phyloP scores from a whole-genome alignment of 2,329 filamentous ascomycete genomes.

The Trichoderma breve region DNA sequence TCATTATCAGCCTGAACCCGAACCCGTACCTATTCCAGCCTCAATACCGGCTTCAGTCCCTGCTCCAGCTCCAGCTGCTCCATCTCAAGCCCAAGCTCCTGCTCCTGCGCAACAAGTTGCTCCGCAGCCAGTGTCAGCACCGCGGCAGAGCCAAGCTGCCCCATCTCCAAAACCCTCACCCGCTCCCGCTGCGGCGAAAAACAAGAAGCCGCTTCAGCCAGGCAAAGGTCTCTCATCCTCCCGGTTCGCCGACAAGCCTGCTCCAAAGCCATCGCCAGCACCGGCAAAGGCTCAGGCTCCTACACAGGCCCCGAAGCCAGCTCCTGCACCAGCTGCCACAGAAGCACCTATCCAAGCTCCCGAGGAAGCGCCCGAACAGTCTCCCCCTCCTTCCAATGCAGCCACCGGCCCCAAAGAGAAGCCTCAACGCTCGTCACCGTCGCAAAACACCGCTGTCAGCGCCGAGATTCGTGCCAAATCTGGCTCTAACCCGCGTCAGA shows the following conservation, averaged over 20 bases:
- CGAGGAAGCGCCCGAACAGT: slow-evolving; percentile 24
- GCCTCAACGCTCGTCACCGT: slow-evolving; percentile 20
- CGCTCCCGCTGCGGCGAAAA: slow-evolving; percentile 17
- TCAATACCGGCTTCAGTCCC: not conserved
- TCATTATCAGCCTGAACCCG: slow-evolving; percentile 21
- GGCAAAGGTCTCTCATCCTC: slow-evolving; percentile 33
- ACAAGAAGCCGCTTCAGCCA: slow-evolving; percentile 22
- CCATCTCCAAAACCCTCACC: slow-evolving; percentile 18
- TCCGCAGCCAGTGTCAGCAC: slow-evolving; percentile 17
- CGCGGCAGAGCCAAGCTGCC: slow-evolving; percentile 21
- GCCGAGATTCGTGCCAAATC: slow-evolving; percentile 48
- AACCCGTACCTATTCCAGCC: slow-evolving; percentile 19
- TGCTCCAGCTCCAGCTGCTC: not conserved
- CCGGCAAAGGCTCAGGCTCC: slow-evolving; percentile 18
- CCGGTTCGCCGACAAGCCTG: slow-evolving; percentile 35
- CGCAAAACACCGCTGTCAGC: slow-evolving; percentile 35
- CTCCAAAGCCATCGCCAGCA: slow-evolving; percentile 20
- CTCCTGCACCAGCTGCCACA: slow-evolving; percentile 21
- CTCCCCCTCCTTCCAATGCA: slow-evolving; percentile 32
- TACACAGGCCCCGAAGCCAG: slow-evolving; percentile 24
- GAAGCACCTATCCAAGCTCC: slow-evolving; percentile 21
- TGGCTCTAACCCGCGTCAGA: slow-evolving; percentile 58
- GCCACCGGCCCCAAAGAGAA: slow-evolving; percentile 33
- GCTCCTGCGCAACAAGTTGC: slow-evolving; percentile 12
- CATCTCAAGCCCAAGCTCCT: not conserved